Evolutionary conservation across 257 asterid genomes (phyloP), one percentile per base, ranked within the genome.

Genomic region (Oldenlandia corymbosa): DNA sequence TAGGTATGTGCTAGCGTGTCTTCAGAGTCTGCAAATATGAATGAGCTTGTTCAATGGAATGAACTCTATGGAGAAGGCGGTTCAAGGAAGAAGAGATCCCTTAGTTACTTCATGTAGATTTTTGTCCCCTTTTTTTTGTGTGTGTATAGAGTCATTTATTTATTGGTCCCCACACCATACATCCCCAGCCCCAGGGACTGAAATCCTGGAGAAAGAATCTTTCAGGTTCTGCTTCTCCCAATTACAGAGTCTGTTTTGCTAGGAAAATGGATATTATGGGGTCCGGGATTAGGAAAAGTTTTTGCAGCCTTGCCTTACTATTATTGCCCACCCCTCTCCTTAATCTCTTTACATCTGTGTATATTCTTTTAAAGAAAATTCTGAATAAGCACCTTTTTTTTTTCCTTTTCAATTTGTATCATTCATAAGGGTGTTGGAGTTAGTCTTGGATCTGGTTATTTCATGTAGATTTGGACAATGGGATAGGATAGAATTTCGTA

Each of bases 1-100:
- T 68, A 81, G 87, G 84, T 81, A 18, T 81, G 87, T 39, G 87
- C 84, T 18, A 81, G 87, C 69, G 80, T 81, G 43, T 79, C 87
- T 13, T 79, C 84, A 24, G 87, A 81, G 77, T 79, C 84, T 5
- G 68, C 66, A 55, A 81, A 81, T 48, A 81, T 81, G 87, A 81
- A 68, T 10, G 87, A 79, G 69, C 82, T 81, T 23, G 75, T 71
- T 55, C 84, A 81, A 16, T 81, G 87, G 87, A 79, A 81, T 53
- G 84, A 79, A 58, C 76, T 78, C 30, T 78, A 81, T 41, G 87
- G 82, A 43, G 87, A 81, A 71, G 84, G 84, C 30, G 82, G 87
- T 31, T 81, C 87, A 13, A 73, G 82, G 68, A 75, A 70, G 75
- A 81, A 81, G 72, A 76, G 59, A 62, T 74, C 80, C 8, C 78